phyloP scores from a whole-genome alignment of 225 moss, liverwort and hornwort genomes.

The Bryoerythrophyllum caledonicum region DNA sequence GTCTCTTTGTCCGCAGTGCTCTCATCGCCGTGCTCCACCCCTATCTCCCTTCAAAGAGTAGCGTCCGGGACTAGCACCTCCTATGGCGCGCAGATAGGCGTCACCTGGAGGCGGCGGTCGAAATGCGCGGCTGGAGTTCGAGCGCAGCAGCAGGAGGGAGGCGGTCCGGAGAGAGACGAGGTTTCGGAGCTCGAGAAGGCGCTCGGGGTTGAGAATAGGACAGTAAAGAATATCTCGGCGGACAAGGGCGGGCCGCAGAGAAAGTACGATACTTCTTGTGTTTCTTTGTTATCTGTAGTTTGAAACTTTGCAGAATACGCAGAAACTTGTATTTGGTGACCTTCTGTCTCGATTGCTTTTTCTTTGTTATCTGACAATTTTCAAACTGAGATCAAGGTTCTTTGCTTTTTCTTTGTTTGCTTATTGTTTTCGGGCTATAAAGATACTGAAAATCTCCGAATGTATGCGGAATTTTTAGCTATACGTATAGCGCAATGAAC shows the following conservation, averaged over 20 bases:
- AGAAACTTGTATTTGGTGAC: background rate
- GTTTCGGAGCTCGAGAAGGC: conserved; percentile 48
- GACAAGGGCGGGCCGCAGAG: conserved; percentile 16
- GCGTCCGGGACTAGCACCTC: conserved; percentile 15
- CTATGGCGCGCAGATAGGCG: background rate
- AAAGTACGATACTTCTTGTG: conserved; percentile 29
- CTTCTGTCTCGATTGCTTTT: background rate
- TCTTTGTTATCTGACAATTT: background rate
- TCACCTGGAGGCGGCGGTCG: background rate
- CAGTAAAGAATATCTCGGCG: conserved; percentile 30
- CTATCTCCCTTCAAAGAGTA: background rate
- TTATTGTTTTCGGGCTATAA: too few relatives aligned
- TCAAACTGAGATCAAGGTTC: too few relatives aligned
- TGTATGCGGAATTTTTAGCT: too few relatives aligned
- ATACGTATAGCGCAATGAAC: too few relatives aligned
- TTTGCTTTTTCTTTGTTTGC: too few relatives aligned
- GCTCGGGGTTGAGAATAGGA: conserved; percentile 49
- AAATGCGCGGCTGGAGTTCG: conserved; percentile 13
- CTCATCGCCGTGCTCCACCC: conserved; percentile 8
- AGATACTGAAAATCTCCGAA: too few relatives aligned
- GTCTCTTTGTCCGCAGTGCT: too few relatives aligned
- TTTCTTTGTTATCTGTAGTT: background rate
- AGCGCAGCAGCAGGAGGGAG: conserved; percentile 27
- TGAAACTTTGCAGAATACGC: background rate
- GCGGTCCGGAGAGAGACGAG: conserved; percentile 29